Percentiles rank a stretch among this genome's conserved stretches.
These are phyloP conservation scores for Trypanosoma mega DNA, from an alignment of 208 protist genomes.

Conservation along the genomic window DNA sequence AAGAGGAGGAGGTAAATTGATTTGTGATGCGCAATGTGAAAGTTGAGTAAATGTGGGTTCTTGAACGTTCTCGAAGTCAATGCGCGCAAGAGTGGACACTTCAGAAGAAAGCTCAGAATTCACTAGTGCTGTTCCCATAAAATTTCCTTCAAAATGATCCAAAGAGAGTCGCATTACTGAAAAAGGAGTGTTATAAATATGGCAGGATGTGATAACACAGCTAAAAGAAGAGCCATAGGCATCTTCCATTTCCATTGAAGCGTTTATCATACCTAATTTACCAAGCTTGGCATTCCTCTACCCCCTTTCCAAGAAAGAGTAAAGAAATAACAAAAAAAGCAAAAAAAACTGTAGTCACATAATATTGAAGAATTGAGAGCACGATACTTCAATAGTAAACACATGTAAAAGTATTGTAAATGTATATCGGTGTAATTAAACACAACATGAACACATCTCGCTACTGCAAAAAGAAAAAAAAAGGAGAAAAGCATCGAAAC, in stretches of 20 bases:
- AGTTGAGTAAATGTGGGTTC: slow-evolving; percentile 18
- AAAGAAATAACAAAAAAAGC: too few relatives aligned
- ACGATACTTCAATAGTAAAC: too few relatives aligned
- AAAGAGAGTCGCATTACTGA: slow-evolving; percentile 10
- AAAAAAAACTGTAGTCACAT: too few relatives aligned
- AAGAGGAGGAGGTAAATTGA: slow-evolving; percentile 2
- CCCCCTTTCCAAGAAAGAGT: too few relatives aligned
- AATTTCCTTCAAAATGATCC: background rate
- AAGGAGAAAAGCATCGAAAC: slow-evolving; percentile 16
- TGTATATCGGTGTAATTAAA: too few relatives aligned
- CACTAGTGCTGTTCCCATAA: slow-evolving; percentile 11
- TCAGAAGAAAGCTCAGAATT: background rate
- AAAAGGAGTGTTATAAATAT: slow-evolving; percentile 23
- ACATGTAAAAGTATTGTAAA: too few relatives aligned
- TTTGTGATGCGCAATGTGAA: background rate
- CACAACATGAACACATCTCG: too few relatives aligned
- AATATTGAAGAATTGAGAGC: too few relatives aligned
- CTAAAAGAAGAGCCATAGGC: slow-evolving; percentile 2
- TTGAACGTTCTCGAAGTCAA: slow-evolving; percentile 11
- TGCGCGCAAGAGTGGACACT: slow-evolving; percentile 4
- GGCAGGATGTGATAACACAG: slow-evolving; percentile 24
- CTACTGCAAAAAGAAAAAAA: too few relatives aligned
- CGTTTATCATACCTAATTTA: slow-evolving; percentile 1
- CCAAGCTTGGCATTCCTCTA: background rate
- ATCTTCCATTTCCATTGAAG: too few relatives aligned